These are phyloP conservation scores for Hypoxylon sp. DNA, from an alignment of 2,329 filamentous ascomycete genomes.

Conservation along the genomic window DNA sequence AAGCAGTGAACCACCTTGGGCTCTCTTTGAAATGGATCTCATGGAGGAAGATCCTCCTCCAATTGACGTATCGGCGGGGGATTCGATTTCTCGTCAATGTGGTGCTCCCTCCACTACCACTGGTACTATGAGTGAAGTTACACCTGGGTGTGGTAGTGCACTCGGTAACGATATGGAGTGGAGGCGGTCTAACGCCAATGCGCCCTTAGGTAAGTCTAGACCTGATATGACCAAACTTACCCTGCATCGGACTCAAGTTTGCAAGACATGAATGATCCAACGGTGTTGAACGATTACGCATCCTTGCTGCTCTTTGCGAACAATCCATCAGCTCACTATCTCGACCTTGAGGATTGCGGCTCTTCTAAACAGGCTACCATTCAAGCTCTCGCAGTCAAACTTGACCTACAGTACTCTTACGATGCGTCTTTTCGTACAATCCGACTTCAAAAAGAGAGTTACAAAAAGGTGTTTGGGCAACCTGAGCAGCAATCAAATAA, in stretches of 20 bases:
- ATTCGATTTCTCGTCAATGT: conserved; percentile 12
- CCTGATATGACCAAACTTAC: conserved; percentile 3
- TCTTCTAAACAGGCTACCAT: conserved; percentile 29
- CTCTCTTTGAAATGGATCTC: conserved; percentile 38
- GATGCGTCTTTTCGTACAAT: conserved; percentile 22
- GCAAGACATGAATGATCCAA: conserved; percentile 41
- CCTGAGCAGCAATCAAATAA: conserved; percentile 13
- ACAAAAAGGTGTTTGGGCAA: conserved; percentile 4
- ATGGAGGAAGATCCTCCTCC: conserved; percentile 25
- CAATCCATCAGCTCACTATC: conserved; percentile 31
- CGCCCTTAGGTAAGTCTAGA: conserved; percentile 40
- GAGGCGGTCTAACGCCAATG: conserved; percentile 6
- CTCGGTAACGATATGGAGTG: conserved; percentile 14
- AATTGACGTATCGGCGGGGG: conserved; percentile 11
- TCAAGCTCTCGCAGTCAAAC: conserved; percentile 33
- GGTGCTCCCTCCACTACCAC: conserved; percentile 9
- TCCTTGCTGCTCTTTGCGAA: conserved; percentile 41
- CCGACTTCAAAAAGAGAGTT: conserved; percentile 34
- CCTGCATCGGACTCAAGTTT: conserved; percentile 22
- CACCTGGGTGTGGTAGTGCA: conserved; percentile 5
- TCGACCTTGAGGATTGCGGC: conserved; percentile 33
- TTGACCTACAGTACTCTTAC: conserved; percentile 37
- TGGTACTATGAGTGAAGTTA: conserved; percentile 8
- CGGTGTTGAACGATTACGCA: conserved; percentile 31
- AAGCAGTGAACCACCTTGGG: conserved; percentile 27